A percentile compares a stretch with the other conserved stretches of the same genome.
Conservation (phyloP, 2,329 filamentous ascomycete species). For the Penicillium sclerotigenum region DNA sequence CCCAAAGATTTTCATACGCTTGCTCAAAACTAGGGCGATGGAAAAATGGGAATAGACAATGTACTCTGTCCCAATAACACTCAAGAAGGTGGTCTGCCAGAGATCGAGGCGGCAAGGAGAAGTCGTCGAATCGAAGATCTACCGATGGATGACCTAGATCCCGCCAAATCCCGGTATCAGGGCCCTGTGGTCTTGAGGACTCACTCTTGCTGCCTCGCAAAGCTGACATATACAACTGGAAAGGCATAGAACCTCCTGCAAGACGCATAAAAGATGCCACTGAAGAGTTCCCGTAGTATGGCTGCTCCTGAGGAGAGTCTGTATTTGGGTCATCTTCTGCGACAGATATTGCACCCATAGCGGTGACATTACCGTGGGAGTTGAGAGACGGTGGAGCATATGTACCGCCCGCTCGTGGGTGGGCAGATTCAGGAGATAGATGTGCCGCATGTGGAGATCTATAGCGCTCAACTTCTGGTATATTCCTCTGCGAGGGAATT, state of each 20-base stretch:
- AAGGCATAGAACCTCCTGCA: conserved; percentile 30
- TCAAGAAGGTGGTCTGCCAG: conserved; percentile 44
- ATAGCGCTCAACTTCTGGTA: neutral
- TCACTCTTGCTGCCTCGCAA: conserved; percentile 8
- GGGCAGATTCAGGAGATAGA: neutral
- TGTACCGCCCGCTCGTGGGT: conserved; percentile 1
- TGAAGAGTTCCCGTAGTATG: conserved; percentile 43
- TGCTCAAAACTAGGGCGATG: conserved; percentile 42
- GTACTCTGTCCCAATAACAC: conserved; percentile 41
- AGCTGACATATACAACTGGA: conserved; percentile 14
- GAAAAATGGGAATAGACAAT: conserved; percentile 47
- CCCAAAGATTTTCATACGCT: conserved; percentile 43
- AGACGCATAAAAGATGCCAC: conserved; percentile 43
- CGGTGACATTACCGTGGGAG: conserved; percentile 31
- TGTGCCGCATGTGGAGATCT: neutral
- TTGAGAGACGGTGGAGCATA: conserved; percentile 14
- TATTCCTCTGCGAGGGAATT: neutral
- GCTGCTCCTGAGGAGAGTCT: conserved; percentile 25
- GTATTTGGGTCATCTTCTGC: conserved; percentile 24
- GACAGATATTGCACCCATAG: conserved; percentile 42
- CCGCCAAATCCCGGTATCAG: conserved; percentile 12
- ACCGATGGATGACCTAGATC: conserved; percentile 12
- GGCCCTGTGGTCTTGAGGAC: conserved; percentile 1
- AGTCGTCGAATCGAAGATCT: conserved; percentile 30
- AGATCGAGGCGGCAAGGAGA: conserved; percentile 40